Conservation (phyloP, 1,139 yeast genomes). For the Wickerhamomyces sp. region DNA sequence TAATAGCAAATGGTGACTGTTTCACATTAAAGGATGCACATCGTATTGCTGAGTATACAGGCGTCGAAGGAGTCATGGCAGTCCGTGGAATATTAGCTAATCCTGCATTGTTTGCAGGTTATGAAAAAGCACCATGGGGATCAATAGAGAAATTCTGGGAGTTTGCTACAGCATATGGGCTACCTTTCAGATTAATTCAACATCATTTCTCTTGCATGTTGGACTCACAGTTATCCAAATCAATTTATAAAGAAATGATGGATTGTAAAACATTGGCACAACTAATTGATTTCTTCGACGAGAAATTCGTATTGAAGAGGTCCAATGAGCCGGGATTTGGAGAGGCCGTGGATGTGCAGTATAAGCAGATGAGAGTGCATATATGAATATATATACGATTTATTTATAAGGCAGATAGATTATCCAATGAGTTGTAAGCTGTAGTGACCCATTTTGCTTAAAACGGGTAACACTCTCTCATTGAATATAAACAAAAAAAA, state of each 20-base stretch:
- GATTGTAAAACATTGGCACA: constrained; percentile 52
- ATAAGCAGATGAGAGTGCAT: constrained; percentile 36
- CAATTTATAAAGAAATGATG: constrained; percentile 60
- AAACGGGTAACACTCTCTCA: no score
- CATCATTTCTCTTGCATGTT: constrained; percentile 90
- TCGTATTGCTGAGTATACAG: constrained; percentile 58
- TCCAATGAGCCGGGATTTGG: constrained; percentile 69
- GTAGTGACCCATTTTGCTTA: no score
- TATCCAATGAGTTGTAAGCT: background rate
- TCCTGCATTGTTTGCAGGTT: constrained; percentile 85
- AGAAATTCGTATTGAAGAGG: constrained; percentile 59
- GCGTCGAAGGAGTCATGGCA: constrained; percentile 93
- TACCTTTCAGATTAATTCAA: constrained; percentile 78
- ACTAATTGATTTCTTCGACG: constrained; percentile 80
- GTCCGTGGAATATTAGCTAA: constrained; percentile 83
- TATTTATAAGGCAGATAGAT: background rate
- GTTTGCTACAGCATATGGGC: constrained; percentile 70
- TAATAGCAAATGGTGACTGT: constrained; percentile 95
- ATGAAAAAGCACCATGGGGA: constrained; percentile 76
- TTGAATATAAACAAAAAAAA: no score
- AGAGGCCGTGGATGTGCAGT: constrained; percentile 49
- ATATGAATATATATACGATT: constrained; percentile 20
- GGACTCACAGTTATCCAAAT: constrained; percentile 52
- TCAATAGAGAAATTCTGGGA: constrained; percentile 84
- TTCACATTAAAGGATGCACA: constrained; percentile 60